Conservation (phyloP, 1,139 yeast species). For the Candida freyschussii region DNA sequence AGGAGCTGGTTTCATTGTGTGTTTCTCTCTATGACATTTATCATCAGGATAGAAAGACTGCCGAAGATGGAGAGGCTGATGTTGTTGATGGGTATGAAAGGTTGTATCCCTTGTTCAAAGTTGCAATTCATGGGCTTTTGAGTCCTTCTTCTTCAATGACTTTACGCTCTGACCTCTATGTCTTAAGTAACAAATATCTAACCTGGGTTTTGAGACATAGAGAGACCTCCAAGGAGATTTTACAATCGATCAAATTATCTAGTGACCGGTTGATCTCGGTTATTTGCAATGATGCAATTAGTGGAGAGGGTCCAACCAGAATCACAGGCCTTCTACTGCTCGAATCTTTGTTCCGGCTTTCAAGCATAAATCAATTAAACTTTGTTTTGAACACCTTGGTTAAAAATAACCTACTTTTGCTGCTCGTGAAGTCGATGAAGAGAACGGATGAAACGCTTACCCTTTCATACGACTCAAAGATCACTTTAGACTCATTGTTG, state of each 20-base stretch:
- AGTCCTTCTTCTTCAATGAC: conserved; percentile 63
- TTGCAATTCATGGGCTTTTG: conserved; percentile 68
- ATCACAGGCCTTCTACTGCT: conserved; percentile 72
- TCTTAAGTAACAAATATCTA: conserved; percentile 63
- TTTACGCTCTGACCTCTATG: conserved; percentile 74
- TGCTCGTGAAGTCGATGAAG: conserved; percentile 62
- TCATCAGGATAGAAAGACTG: conserved; percentile 37
- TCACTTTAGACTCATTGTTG: conserved; percentile 48
- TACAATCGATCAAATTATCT: conserved; percentile 49
- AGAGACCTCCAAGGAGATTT: conserved; percentile 40
- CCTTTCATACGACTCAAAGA: conserved; percentile 29
- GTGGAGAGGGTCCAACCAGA: conserved; percentile 74
- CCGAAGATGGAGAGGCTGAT: conserved; percentile 34
- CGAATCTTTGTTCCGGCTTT: conserved; percentile 62
- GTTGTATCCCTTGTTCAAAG: conserved; percentile 63
- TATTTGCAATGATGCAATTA: conserved; percentile 71
- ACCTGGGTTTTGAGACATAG: conserved; percentile 42
- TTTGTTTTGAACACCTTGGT: conserved; percentile 58
- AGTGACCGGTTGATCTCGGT: conserved; percentile 61
- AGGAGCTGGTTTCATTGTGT: conserved; percentile 70
- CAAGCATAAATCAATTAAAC: conserved; percentile 45
- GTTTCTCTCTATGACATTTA: conserved; percentile 67
- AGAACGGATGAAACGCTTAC: conserved; percentile 61
- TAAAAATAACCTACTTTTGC: conserved; percentile 58
- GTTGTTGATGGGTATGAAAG: conserved; percentile 40